These are phyloP conservation scores for Bertia moriformis DNA, from an alignment of 2,329 filamentous ascomycete genomes.

Conservation along the genomic window DNA sequence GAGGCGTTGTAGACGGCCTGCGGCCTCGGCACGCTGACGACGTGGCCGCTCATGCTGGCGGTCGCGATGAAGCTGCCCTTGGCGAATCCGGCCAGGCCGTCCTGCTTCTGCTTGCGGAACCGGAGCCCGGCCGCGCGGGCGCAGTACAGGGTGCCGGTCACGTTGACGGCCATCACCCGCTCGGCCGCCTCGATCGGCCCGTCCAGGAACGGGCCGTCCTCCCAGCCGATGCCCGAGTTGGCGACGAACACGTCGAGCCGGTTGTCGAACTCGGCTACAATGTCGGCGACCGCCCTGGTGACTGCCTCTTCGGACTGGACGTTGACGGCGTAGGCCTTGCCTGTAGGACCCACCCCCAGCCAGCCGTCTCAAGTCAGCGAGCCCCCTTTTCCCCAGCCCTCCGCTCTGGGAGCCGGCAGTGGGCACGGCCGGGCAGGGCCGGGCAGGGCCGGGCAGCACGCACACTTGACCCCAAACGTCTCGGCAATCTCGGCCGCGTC, in stretches of 20 bases:
- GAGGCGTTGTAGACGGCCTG: constrained; percentile 63
- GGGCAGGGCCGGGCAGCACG: too few relatives aligned
- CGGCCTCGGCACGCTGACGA: constrained; percentile 63
- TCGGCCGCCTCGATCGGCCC: constrained; percentile 49
- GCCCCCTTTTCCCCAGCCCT: too few relatives aligned
- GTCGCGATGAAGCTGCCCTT: constrained; percentile 65
- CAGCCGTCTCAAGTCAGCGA: too few relatives aligned
- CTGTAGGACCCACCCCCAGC: constrained; percentile 19
- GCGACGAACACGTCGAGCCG: constrained; percentile 67
- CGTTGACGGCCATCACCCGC: constrained; percentile 55
- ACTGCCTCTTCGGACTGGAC: constrained; percentile 37
- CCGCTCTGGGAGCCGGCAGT: too few relatives aligned
- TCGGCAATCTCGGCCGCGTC: constrained; percentile 49
- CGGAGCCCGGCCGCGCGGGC: constrained; percentile 55
- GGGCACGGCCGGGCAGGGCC: too few relatives aligned
- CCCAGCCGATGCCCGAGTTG: constrained; percentile 66
- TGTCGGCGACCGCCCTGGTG: constrained; percentile 30
- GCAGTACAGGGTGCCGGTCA: constrained; percentile 68
- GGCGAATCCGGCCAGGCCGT: constrained; percentile 45
- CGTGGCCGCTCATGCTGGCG: constrained; percentile 64
- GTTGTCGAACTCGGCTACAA: constrained; percentile 54
- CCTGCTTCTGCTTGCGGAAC: constrained; percentile 56
- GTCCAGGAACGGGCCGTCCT: constrained; percentile 51
- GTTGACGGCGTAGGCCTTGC: constrained; percentile 48
- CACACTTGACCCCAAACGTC: constrained; percentile 54